Evolutionary conservation across 2,329 filamentous ascomycete species (phyloP).

Genomic region (Ophioceras dolichostomum): DNA sequence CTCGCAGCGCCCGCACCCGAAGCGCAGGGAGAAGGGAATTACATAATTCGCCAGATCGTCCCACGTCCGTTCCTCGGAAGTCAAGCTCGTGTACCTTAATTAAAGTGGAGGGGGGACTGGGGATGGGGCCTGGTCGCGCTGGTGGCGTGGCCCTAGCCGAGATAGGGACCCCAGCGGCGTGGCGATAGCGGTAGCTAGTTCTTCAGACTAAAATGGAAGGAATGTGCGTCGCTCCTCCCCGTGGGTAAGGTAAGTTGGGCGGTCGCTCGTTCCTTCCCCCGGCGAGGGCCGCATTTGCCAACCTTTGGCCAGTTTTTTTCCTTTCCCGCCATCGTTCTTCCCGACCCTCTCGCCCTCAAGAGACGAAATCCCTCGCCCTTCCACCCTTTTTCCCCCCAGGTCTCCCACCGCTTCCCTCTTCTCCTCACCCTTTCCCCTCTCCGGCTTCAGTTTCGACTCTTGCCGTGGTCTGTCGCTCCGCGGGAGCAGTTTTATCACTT

Average conservation of each 20-base stretch:
- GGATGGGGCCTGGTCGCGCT: background rate
- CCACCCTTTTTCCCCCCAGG: background rate
- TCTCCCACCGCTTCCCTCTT: constrained; percentile 1
- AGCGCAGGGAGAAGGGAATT: background rate
- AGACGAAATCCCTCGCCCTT: background rate
- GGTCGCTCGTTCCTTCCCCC: background rate
- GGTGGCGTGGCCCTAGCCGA: background rate
- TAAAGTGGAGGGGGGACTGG: background rate
- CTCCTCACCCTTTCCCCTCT: background rate
- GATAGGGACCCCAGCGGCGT: background rate
- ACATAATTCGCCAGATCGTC: constrained; percentile 1
- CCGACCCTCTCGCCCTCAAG: background rate
- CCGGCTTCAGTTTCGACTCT: no score
- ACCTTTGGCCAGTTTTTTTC: constrained; percentile 2
- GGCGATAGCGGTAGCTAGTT: constrained; percentile 4
- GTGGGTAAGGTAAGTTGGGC: constrained; percentile 13
- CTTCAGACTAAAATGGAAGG: constrained; percentile 2
- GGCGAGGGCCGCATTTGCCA: background rate
- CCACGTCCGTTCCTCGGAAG: constrained; percentile 1
- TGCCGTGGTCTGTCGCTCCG: no score
- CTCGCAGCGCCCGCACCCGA: background rate
- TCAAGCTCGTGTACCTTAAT: background rate
- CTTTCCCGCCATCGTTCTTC: constrained; percentile 5
- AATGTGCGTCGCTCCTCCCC: constrained; percentile 4
- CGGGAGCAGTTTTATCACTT: no score